Evolutionary conservation across 106 monocot genomes (phyloP), one percentile per base, ranked within the genome.

Genomic region (Phalaenopsis aphrodite): DNA sequence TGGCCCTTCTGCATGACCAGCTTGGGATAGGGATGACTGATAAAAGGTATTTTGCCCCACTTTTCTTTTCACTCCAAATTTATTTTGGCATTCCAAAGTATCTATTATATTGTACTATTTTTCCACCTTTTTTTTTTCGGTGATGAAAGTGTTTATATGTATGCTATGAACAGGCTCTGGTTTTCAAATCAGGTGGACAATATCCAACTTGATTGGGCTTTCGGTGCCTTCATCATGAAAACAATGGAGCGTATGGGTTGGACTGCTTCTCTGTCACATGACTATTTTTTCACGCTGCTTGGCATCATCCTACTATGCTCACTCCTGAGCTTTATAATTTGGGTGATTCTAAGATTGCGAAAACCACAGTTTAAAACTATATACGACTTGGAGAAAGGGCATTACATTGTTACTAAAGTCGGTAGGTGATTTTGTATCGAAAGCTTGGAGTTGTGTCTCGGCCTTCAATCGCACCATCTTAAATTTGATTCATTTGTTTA

Each of bases 341-440:
- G 86, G 83, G 72, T 58, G 4, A 80, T 92, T 5, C 87, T 92
- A 30, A 90, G 80, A 86, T 92, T 88, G 91, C 87, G 85, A 80
- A 94, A 81, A 57, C 86, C 94, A 14, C 90, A 89, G 52, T 36
- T 87, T 42, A 97, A 90, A 84, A 97, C 94, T 41, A 84, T 97
- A 56, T 97, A 90, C 48, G 96, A 97, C 86, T 82, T 94, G 77
- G 94, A 97, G 83, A 97, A 93, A 85, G 96, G 96, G 11, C 85
- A 87, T 15, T 97, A 97, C 69, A 92, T 97, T 18, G 78, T 94
- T 36, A 92, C 86, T 48, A 92, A 86, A 66, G 45, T 92, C 61
- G 81, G 79, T 19, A 79, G 79, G 64, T 94, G 86, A 88, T 79
- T 38, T 69, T 71, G 38, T 71, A 9, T 71, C 14, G 39, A 8